A percentile compares a stretch with the other conserved stretches of the same genome.
These are phyloP conservation scores for Zarea fungicola DNA, from an alignment of 2,329 filamentous ascomycete genomes.

Conservation along the genomic window DNA sequence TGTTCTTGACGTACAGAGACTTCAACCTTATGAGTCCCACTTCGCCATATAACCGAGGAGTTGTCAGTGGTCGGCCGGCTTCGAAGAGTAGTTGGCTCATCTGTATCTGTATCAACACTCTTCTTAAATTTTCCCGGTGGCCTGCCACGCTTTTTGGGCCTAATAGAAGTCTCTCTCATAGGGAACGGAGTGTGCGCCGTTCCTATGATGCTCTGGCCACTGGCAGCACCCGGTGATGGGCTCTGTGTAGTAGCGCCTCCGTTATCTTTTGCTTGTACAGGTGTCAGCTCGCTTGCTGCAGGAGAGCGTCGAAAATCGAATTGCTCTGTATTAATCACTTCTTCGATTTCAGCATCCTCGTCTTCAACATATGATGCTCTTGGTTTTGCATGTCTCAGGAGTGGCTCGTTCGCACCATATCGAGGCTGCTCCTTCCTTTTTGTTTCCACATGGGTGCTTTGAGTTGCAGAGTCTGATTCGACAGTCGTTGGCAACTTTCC, in stretches of 20 bases:
- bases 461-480: conserved; percentile 11
- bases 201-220: neutral
- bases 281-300: neutral
- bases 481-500: neutral
- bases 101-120: too few species aligned
- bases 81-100: too few species aligned
- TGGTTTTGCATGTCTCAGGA: conserved; percentile 48
- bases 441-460: conserved; percentile 17
- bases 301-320: neutral
- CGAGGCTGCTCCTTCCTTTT: conserved; percentile 18
- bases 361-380: conserved; percentile 45
- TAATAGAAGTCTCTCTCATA: conserved; percentile 1
- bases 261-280: neutral
- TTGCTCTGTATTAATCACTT: conserved; percentile 10
- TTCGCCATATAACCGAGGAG: too few species aligned
- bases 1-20: too few species aligned
- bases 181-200: neutral
- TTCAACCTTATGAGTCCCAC: too few species aligned
- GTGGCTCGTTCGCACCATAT: conserved; percentile 42
- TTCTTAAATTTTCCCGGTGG: conserved; percentile 10
- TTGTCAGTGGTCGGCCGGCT: too few species aligned
- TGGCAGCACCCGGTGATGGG: neutral
- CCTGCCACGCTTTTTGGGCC: conserved; percentile 19
- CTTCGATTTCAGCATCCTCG: conserved; percentile 36
- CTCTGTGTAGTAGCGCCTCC: neutral